Conservation (phyloP, 345 rosid species). For the Excoecaria agallocha region DNA sequence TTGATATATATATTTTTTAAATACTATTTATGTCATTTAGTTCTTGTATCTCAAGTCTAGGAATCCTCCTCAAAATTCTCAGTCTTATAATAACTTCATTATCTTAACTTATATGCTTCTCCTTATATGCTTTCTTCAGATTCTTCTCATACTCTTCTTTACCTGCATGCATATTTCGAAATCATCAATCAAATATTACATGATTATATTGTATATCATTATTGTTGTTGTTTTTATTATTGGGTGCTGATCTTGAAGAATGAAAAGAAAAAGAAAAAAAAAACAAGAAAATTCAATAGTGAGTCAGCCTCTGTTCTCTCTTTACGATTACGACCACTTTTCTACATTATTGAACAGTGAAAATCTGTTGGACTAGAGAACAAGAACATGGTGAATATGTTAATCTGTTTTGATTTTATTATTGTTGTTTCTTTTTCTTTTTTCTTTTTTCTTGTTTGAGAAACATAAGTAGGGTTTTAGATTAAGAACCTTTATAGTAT, state of each 20-base stretch:
- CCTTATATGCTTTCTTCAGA: constrained; percentile 46
- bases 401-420: too few relatives aligned
- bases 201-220: too few relatives aligned
- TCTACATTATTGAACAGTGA: constrained; percentile 16
- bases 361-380: constrained; percentile 15
- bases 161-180: constrained; percentile 30
- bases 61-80: constrained; percentile 60
- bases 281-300: constrained; percentile 14
- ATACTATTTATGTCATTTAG: constrained; percentile 50
- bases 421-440: too few relatives aligned
- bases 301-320: constrained; percentile 35
- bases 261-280: not conserved
- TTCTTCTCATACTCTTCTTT: constrained; percentile 50
- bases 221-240: not conserved
- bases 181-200: not conserved
- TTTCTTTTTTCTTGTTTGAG: constrained; percentile 1
- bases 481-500: not conserved
- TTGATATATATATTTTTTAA: constrained; percentile 10
- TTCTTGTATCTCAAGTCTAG: constrained; percentile 45
- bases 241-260: not conserved
- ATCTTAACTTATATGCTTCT: constrained; percentile 45
- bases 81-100: constrained; percentile 17
- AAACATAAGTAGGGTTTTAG: not conserved
- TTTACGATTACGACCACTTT: not conserved
- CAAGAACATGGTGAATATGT: too few relatives aligned